Evolutionary conservation across 345 rosid species (phyloP).

Genomic region (Eucalyptus virginea): DNA sequence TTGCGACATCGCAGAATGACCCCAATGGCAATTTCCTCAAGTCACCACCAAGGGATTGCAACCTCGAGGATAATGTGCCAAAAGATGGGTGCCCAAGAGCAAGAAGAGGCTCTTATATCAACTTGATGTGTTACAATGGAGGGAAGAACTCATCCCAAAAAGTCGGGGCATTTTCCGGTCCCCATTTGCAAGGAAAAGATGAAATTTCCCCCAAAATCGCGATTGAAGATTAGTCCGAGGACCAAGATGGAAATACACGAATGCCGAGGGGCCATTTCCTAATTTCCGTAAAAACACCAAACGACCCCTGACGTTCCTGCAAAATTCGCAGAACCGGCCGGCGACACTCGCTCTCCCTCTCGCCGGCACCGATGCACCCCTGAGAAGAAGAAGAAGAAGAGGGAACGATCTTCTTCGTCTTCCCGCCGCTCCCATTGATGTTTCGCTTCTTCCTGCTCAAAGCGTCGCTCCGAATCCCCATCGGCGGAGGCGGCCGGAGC

Average conservation of each 20-base stretch:
- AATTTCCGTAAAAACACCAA: not conserved
- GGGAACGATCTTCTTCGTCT: not conserved
- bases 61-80: too few species aligned
- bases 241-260: not conserved
- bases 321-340: not conserved
- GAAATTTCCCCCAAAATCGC: not conserved
- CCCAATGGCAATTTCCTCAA: accelerated
- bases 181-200: not conserved
- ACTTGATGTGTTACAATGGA: too few species aligned
- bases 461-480: not conserved
- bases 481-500: not conserved
- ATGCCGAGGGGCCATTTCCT: not conserved
- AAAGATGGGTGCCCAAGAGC: too few species aligned
- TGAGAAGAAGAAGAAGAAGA: not conserved
- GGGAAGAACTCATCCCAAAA: too few species aligned
- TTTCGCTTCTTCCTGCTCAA: not conserved
- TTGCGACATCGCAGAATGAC: accelerated
- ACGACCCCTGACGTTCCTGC: not conserved
- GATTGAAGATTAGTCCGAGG: not conserved
- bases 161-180: not conserved
- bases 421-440: not conserved
- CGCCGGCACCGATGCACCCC: not conserved
- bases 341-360: not conserved
- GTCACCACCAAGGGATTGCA: too few species aligned
- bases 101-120: too few species aligned